Conservation (phyloP, 768 basidiomycete species). For the Suillus weaverae region DNA sequence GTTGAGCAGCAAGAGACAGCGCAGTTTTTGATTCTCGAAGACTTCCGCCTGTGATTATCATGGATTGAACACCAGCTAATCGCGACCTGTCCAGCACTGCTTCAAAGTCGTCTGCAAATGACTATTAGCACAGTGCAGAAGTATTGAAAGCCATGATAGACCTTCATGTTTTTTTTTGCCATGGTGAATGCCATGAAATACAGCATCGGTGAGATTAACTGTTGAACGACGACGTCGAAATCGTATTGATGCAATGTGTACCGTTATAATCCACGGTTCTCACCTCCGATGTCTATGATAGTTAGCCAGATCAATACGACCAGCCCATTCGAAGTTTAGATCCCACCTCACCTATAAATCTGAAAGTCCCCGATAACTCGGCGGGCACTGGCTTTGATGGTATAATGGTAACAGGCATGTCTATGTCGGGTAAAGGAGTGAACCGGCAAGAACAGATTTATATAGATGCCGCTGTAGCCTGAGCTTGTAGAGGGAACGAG, state of each 20-base stretch:
- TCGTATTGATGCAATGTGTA: neutral
- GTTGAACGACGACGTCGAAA: neutral
- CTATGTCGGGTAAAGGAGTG: neutral
- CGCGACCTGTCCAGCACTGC: slow-evolving; percentile 56
- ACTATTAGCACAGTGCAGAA: neutral
- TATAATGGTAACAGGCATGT: slow-evolving; percentile 29
- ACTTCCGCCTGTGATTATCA: slow-evolving; percentile 78
- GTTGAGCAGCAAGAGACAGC: slow-evolving; percentile 56
- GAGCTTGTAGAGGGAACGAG: neutral
- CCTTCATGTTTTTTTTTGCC: slow-evolving; percentile 53
- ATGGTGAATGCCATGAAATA: slow-evolving; percentile 53
- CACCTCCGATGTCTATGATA: slow-evolving; percentile 42
- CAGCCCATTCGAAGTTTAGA: neutral
- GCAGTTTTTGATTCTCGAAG: slow-evolving; percentile 63
- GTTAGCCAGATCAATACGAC: slow-evolving; percentile 1
- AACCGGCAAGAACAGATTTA: neutral
- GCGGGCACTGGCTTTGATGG: slow-evolving; percentile 19
- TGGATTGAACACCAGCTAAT: slow-evolving; percentile 60
- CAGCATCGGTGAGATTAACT: slow-evolving; percentile 59
- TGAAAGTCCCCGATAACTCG: slow-evolving; percentile 19
- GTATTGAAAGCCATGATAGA: slow-evolving; percentile 16
- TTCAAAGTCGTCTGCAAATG: slow-evolving; percentile 57
- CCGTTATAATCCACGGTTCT: neutral
- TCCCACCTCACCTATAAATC: slow-evolving; percentile 33
- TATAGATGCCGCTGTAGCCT: neutral